Conservation (phyloP, 495 filamentous ascomycete genomes). For the Aspergillus wentii region DNA sequence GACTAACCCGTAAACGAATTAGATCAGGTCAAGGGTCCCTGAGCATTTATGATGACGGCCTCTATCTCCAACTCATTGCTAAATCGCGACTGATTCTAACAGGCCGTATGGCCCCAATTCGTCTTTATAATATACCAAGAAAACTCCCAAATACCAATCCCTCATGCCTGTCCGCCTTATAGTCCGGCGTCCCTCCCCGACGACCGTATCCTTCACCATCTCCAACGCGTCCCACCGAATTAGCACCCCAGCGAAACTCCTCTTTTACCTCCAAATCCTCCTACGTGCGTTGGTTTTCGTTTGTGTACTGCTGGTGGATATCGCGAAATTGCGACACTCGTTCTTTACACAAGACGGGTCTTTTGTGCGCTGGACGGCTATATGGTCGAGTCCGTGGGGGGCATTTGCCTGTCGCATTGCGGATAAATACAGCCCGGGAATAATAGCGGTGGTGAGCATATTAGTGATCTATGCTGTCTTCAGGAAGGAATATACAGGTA, state of each 20-base stretch:
- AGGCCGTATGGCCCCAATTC: conserved; percentile 1
- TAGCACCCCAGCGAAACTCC: conserved; percentile 52
- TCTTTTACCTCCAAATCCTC: conserved; percentile 45
- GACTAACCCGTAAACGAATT: conserved; percentile 14
- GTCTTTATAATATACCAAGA: neutral
- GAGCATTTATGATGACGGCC: too few relatives aligned
- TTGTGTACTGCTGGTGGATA: conserved; percentile 35
- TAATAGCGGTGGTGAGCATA: conserved; percentile 20
- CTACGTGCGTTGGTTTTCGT: conserved; percentile 41
- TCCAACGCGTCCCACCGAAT: conserved; percentile 60
- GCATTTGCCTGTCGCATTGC: conserved; percentile 27
- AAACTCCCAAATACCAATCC: neutral
- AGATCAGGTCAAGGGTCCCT: too few relatives aligned
- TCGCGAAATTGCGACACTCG: conserved; percentile 28
- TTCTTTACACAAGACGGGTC: conserved; percentile 19
- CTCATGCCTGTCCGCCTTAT: conserved; percentile 50
- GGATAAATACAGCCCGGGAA: conserved; percentile 29
- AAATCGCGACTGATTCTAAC: conserved; percentile 4
- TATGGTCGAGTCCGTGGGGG: conserved; percentile 30
- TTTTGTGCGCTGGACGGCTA: conserved; percentile 21
- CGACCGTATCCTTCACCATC: conserved; percentile 81
- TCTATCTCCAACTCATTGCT: too few relatives aligned
- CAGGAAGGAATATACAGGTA: conserved; percentile 46
- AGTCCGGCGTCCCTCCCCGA: conserved; percentile 72
- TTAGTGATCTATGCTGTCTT: conserved; percentile 43